These are phyloP conservation scores for Phlebiopsis gigantea DNA, from an alignment of 768 basidiomycete genomes.

Conservation along the genomic window DNA sequence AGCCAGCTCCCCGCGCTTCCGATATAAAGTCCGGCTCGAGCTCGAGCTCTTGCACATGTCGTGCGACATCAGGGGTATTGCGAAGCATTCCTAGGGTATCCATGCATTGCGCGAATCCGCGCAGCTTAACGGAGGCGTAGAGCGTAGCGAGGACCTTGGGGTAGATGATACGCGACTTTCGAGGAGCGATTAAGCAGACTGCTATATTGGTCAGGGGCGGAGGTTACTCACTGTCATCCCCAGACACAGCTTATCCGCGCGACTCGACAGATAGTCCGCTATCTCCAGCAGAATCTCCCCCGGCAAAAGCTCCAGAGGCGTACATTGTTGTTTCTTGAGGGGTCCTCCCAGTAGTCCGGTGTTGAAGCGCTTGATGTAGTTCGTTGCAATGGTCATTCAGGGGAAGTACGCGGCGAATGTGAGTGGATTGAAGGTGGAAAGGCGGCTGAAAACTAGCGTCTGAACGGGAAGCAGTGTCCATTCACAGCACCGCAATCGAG, in stretches of 20 bases:
- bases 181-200: not conserved
- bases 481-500: conserved; percentile 1
- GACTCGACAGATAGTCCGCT: conserved; percentile 45
- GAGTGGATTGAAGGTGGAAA: not conserved
- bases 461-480: not conserved
- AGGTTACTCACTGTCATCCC: conserved; percentile 50
- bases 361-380: conserved; percentile 4
- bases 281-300: conserved; percentile 67
- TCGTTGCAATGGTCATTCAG: conserved; percentile 3
- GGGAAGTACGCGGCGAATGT: not conserved
- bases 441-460: not conserved
- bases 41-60: conserved; percentile 59
- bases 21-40: conserved; percentile 34
- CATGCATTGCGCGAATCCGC: conserved; percentile 53
- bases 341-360: conserved; percentile 2
- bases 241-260: conserved; percentile 52
- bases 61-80: conserved; percentile 48
- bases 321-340: not conserved
- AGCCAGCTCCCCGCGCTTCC: not conserved
- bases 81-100: conserved; percentile 62
- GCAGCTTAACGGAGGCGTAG: conserved; percentile 53
- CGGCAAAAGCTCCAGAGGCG: conserved; percentile 30
- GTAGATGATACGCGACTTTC: not conserved
- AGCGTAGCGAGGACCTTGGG: conserved; percentile 48
- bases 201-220: not conserved